phyloP scores from a whole-genome alignment of 1,284 basidiomycete species.

The Austropuccinia psidii region DNA sequence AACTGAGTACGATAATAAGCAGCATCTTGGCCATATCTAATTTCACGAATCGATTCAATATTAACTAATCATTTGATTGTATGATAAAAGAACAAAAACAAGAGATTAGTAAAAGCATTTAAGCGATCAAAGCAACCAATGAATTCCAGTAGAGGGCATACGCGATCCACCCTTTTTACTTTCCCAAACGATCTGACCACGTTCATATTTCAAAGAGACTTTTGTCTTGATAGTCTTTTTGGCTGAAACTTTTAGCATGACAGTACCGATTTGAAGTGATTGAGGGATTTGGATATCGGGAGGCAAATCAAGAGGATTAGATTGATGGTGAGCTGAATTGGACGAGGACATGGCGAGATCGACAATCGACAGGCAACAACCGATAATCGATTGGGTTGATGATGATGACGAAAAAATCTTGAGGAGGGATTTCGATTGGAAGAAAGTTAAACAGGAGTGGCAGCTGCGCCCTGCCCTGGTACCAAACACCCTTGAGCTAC shows the following conservation, averaged over 20 bases:
- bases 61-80: slow-evolving; percentile 56
- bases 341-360: no score
- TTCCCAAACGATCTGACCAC: slow-evolving; percentile 74
- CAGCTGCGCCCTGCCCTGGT: no score
- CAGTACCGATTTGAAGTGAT: slow-evolving; percentile 39
- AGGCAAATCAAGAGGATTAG: no score
- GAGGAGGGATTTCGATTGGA: no score
- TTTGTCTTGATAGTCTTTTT: slow-evolving; percentile 68
- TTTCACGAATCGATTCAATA: slow-evolving; percentile 82
- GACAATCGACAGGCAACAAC: no score
- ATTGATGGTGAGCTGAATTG: no score
- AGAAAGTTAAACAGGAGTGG: no score
- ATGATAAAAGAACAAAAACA: slow-evolving; percentile 9
- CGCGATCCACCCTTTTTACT: slow-evolving; percentile 67
- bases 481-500: no score
- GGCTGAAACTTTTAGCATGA: slow-evolving; percentile 79
- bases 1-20: slow-evolving; percentile 71
- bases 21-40: slow-evolving; percentile 69
- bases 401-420: no score
- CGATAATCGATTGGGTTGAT: no score
- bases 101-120: background rate
- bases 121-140: background rate
- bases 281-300: slow-evolving; percentile 36
- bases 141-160: slow-evolving; percentile 49
- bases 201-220: slow-evolving; percentile 68